phyloP scores from a whole-genome alignment of 2,329 filamentous ascomycete species.

The Alternaria hordeiaustralica region DNA sequence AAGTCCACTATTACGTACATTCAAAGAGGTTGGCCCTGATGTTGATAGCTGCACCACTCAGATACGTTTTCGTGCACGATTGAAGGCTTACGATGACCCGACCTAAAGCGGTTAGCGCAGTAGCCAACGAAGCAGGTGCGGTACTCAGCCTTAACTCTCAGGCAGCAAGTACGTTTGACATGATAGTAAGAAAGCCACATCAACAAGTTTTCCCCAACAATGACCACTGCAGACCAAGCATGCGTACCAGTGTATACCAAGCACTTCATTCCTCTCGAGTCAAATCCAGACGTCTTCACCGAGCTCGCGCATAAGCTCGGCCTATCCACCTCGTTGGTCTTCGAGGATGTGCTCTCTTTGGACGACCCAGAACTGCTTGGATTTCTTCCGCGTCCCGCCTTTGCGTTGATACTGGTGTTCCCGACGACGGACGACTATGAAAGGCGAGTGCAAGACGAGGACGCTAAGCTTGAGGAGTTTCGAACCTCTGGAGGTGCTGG shows the following conservation, averaged over 20 bases:
- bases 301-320: slow-evolving; percentile 82
- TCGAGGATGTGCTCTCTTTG: slow-evolving; percentile 90
- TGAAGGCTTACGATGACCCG: not conserved
- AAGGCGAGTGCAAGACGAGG: slow-evolving; percentile 73
- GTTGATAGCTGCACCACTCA: not conserved
- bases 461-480: slow-evolving; percentile 67
- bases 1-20: not conserved
- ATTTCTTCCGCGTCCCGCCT: slow-evolving; percentile 82
- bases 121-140: not conserved
- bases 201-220: not conserved
- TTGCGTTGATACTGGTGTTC: slow-evolving; percentile 90
- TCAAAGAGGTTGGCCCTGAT: not conserved
- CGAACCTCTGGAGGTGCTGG: slow-evolving; percentile 67
- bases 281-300: slow-evolving; percentile 90
- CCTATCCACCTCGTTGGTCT: slow-evolving; percentile 70
- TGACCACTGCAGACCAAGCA: not conserved
- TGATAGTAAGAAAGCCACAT: not conserved
- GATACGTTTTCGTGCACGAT: not conserved
- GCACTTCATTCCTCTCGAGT: slow-evolving; percentile 55
- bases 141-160: not conserved
- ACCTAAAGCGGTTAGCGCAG: not conserved
- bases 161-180: not conserved
- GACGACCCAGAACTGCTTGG: slow-evolving; percentile 79
- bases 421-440: slow-evolving; percentile 82
- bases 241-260: slow-evolving; percentile 13